Evolutionary conservation across 2,329 filamentous ascomycete species (phyloP).

Genomic region (Trichophyton verrucosum): DNA sequence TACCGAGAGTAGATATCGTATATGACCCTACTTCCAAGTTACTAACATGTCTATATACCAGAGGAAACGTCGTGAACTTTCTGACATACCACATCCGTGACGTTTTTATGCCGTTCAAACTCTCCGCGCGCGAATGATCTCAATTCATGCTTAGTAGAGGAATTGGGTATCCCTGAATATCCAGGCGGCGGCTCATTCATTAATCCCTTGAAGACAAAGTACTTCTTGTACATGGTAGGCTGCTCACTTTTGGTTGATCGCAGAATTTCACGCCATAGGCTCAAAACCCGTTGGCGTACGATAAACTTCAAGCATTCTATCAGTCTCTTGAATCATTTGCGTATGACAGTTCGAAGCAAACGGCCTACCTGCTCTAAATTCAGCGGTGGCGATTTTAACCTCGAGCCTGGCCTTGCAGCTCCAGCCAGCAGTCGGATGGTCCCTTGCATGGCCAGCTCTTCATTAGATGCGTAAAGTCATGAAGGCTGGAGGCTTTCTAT

Average conservation of each 20-base stretch:
- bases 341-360: no score
- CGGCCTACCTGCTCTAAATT: conserved; percentile 29
- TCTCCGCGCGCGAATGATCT: conserved; percentile 33
- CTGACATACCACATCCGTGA: conserved; percentile 30
- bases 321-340: background rate
- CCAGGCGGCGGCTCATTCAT: background rate
- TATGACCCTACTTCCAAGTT: conserved; percentile 22
- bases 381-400: conserved; percentile 25
- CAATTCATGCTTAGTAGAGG: conserved; percentile 30
- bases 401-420: conserved; percentile 22
- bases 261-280: conserved; percentile 33
- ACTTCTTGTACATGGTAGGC: background rate
- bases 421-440: conserved; percentile 12
- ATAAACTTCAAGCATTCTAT: conserved; percentile 25
- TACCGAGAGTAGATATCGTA: conserved; percentile 35
- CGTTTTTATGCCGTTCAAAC: conserved; percentile 32
- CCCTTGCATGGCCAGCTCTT: background rate
- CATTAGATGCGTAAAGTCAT: background rate
- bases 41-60: background rate
- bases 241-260: conserved; percentile 29
- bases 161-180: conserved; percentile 27
- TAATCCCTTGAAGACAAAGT: background rate
- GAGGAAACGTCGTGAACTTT: background rate
- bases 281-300: conserved; percentile 31
- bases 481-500: background rate